These are phyloP conservation scores for Colletotrichum sp. DNA, from an alignment of 2,329 filamentous ascomycete genomes.

Conservation along the genomic window DNA sequence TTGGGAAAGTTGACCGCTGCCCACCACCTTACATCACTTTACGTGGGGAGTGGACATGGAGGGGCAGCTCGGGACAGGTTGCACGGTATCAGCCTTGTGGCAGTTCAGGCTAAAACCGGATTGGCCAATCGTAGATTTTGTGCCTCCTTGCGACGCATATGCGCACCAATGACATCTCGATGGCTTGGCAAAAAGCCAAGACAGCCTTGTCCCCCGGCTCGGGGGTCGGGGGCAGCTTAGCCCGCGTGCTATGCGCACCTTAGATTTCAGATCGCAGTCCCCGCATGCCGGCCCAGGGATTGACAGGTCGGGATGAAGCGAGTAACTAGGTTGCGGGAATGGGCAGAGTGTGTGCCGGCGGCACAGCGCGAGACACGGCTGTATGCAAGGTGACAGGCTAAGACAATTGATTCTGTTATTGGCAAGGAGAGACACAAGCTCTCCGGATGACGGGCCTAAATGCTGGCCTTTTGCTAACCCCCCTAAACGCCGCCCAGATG, in stretches of 20 bases:
- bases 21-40: conserved; percentile 12
- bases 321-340: not conserved
- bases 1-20: conserved; percentile 2
- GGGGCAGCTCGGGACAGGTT: conserved; percentile 15
- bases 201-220: conserved; percentile 13
- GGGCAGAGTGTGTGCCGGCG: not conserved
- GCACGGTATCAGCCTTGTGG: conserved; percentile 16
- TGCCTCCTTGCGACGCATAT: not conserved
- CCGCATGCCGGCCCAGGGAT: not conserved
- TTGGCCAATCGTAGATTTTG: conserved; percentile 2
- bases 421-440: not conserved
- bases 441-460: conserved; percentile 1
- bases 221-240: conserved; percentile 12
- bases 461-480: conserved; percentile 12
- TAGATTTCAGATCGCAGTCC: not conserved
- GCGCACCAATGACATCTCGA: conserved; percentile 16
- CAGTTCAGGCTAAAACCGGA: conserved; percentile 18
- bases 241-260: not conserved
- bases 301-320: not conserved
- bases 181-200: conserved; percentile 10
- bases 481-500: conserved; percentile 15
- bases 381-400: not conserved
- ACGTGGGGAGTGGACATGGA: conserved; percentile 18
- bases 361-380: not conserved
- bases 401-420: not conserved